Percentiles rank a stretch among this genome's conserved stretches.
Conservation (phyloP, 2,329 filamentous ascomycete species). For the Didymella pomorum region DNA sequence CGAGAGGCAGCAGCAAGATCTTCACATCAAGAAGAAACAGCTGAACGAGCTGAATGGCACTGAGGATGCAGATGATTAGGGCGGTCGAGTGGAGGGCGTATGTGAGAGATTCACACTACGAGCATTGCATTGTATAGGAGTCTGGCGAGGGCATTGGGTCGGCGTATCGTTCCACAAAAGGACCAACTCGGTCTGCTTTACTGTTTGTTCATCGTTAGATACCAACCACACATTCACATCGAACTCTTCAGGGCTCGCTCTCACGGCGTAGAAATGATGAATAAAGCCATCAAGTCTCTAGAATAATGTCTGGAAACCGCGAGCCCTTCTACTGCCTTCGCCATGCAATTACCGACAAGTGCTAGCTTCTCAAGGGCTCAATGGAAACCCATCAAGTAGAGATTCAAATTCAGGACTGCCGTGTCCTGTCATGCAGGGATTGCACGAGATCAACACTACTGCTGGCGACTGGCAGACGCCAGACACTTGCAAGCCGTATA, state of each 20-base stretch:
- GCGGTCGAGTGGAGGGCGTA: neutral
- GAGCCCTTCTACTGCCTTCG: neutral
- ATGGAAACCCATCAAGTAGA: no score
- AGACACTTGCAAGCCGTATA: no score
- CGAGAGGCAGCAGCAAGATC: slow-evolving; percentile 55
- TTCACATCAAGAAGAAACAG: slow-evolving; percentile 64
- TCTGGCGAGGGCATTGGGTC: slow-evolving; percentile 12
- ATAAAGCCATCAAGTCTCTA: no score
- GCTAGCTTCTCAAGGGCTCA: no score
- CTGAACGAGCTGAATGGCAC: slow-evolving; percentile 40
- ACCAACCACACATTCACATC: slow-evolving; percentile 3
- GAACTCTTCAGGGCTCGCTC: neutral
- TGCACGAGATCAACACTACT: neutral
- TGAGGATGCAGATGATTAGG: slow-evolving; percentile 26
- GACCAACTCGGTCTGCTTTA: neutral
- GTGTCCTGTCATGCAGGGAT: no score
- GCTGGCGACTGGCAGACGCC: no score
- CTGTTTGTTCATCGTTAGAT: slow-evolving; percentile 6
- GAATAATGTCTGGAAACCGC: neutral
- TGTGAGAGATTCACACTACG: neutral
- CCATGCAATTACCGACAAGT: neutral
- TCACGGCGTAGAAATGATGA: neutral
- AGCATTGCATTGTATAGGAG: slow-evolving; percentile 15
- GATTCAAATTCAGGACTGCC: no score
- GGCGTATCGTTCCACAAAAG: no score